Evolutionary conservation across 169 alveolate species (phyloP), one percentile per base, ranked within the genome.

Genomic region (Babesia bovis): DNA sequence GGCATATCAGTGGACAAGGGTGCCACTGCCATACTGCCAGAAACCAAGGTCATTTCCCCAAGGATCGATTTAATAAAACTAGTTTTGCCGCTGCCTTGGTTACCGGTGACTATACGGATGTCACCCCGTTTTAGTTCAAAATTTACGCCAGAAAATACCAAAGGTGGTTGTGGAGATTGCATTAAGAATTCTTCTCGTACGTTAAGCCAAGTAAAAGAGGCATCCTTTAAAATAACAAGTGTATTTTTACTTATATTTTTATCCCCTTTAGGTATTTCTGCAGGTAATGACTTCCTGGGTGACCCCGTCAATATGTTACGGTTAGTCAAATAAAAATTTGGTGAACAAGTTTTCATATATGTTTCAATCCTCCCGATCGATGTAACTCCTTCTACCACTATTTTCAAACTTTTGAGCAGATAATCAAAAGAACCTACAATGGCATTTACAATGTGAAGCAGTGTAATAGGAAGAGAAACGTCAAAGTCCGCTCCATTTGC

Each of bases 41-140:
- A 67, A 49, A 71, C 76, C 65, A 81, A 60, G 26, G 65, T 71
- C 83, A 81, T 61, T 68, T 81, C 88, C 35, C 88, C 88, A 9
- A 81, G 73, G 7, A 71, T 33, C 3, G 88, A 28, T 74, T 81
- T 81, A 19, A 81, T 61, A 66, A 81, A 71, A 52, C 66, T 70
- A 0, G 84, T 67, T 42, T 81, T 81, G 30, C 88, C 88, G 51
- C 72, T 66, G 35, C 84, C 88, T 55, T 69, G 84, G 38, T 25
- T 36, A 38, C 88, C 88, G 17, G 81, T 70, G 35, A 81, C 28
- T 1, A 81, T 71, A 33, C 49, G 45, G 12, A 81, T 35, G 9
- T 81, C 84, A 6, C 88, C 88, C 56, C 76, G 17, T 36, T 61
- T 53, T 1, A 71, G 74, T 47, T 63, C 57, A 28, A 81, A 69